Conservation (phyloP, 2,329 filamentous ascomycete species). For the Trichoderma brevicompactum region DNA sequence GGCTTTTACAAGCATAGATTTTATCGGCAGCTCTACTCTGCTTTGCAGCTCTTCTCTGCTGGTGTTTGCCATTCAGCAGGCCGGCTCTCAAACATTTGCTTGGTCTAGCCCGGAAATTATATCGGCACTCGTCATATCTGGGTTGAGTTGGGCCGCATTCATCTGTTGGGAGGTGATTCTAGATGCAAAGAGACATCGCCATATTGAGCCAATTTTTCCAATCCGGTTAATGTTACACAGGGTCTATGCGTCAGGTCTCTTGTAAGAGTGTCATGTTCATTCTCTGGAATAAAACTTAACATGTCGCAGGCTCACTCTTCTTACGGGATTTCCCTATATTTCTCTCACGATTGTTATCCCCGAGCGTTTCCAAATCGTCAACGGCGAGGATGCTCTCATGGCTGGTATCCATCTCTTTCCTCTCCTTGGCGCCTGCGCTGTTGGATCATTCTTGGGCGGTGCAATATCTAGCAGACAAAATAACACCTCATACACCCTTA, state of each 20-base stretch:
- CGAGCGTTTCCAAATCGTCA: constrained; percentile 64
- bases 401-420: constrained; percentile 63
- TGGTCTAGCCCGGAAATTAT: constrained; percentile 60
- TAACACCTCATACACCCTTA: constrained; percentile 56
- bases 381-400: constrained; percentile 55
- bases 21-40: constrained; percentile 56
- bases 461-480: constrained; percentile 58
- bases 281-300: constrained; percentile 28
- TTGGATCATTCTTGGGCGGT: constrained; percentile 61
- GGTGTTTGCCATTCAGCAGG: constrained; percentile 62
- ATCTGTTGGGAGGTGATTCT: constrained; percentile 56
- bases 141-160: constrained; percentile 54
- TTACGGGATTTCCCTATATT: constrained; percentile 63
- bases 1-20: constrained; percentile 55
- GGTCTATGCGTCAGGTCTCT: constrained; percentile 55
- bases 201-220: constrained; percentile 60
- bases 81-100: constrained; percentile 54
- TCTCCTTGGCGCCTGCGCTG: constrained; percentile 59
- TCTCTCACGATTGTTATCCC: constrained; percentile 62
- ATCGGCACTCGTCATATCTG: constrained; percentile 52
- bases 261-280: constrained; percentile 45
- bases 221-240: constrained; percentile 52
- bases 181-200: constrained; percentile 42
- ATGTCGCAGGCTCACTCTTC: constrained; percentile 55
- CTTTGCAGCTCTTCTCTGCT: constrained; percentile 57